Percentiles rank a stretch among this genome's conserved stretches.
Conservation (phyloP, 305 asterid species). For the Fraxinus sp. region DNA sequence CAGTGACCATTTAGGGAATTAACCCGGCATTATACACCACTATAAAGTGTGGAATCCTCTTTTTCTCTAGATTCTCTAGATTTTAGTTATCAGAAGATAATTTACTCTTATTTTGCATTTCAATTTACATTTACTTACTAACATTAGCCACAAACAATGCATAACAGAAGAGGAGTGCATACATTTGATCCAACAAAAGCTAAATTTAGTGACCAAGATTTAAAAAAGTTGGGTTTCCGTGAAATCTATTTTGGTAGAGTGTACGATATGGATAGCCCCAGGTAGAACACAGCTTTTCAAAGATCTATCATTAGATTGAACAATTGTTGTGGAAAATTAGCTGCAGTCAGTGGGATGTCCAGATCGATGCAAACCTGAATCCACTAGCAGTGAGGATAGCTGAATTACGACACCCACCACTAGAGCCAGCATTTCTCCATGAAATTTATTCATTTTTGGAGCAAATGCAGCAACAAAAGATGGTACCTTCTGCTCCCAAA, state of each 20-base stretch:
- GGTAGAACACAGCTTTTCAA: background rate
- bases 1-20: background rate
- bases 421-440: background rate
- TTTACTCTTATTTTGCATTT: background rate
- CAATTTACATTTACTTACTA: background rate
- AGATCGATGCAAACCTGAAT: background rate
- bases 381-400: background rate
- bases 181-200: background rate
- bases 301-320: background rate
- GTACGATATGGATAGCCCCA: background rate
- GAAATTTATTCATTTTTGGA: background rate
- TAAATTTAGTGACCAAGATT: background rate
- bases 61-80: background rate
- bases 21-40: background rate
- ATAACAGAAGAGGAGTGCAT: background rate
- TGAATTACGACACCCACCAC: background rate
- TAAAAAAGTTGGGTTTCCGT: background rate
- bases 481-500: background rate
- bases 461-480: background rate
- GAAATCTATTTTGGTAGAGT: background rate
- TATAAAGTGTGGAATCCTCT: background rate
- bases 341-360: background rate
- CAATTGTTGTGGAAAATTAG: background rate
- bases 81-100: background rate
- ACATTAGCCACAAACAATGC: background rate